A percentile compares a stretch with the other conserved stretches of the same genome.
Conservation (phyloP, 352 stramenopile species). For the Pilasporangium apinafurcum region DNA sequence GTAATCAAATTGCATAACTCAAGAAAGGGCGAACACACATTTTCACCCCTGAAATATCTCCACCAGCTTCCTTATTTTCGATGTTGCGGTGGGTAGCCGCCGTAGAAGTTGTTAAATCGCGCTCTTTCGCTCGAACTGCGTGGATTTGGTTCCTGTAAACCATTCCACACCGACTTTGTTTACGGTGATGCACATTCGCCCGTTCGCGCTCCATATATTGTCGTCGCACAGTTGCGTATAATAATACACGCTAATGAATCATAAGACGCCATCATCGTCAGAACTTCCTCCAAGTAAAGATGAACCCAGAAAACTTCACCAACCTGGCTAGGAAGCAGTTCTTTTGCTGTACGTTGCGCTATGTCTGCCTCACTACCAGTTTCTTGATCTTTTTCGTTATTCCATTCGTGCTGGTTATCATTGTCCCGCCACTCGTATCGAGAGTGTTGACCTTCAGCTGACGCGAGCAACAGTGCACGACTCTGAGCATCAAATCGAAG, state of each 20-base stretch:
- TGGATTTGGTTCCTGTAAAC: not conserved
- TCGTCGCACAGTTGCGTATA: slow-evolving; percentile 45
- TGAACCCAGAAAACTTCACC: not conserved
- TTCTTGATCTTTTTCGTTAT: not conserved
- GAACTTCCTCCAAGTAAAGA: slow-evolving; percentile 5
- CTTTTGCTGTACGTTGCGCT: not conserved
- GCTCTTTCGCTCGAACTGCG: not conserved
- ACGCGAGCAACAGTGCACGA: slow-evolving; percentile 30
- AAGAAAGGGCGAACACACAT: not conserved
- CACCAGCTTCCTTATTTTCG: not conserved
- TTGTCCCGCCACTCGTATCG: not conserved
- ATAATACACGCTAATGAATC: slow-evolving; percentile 23
- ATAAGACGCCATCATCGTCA: not conserved
- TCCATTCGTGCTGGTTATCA: not conserved
- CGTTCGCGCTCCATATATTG: slow-evolving; percentile 60
- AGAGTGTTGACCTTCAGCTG: not conserved
- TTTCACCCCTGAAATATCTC: not conserved
- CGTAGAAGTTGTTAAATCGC: no score
- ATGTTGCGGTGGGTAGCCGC: no score
- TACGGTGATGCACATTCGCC: slow-evolving; percentile 8
- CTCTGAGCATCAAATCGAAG: slow-evolving; percentile 26
- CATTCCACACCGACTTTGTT: slow-evolving; percentile 6
- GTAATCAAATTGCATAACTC: not conserved
- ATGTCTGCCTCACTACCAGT: no score
- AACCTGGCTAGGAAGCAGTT: slow-evolving; percentile 9